Percentiles rank a stretch among this genome's conserved stretches.
Evolutionary conservation across 2,329 filamentous ascomycete genomes (phyloP).

Genomic region (Graphilbum ipis-grandicollis): DNA sequence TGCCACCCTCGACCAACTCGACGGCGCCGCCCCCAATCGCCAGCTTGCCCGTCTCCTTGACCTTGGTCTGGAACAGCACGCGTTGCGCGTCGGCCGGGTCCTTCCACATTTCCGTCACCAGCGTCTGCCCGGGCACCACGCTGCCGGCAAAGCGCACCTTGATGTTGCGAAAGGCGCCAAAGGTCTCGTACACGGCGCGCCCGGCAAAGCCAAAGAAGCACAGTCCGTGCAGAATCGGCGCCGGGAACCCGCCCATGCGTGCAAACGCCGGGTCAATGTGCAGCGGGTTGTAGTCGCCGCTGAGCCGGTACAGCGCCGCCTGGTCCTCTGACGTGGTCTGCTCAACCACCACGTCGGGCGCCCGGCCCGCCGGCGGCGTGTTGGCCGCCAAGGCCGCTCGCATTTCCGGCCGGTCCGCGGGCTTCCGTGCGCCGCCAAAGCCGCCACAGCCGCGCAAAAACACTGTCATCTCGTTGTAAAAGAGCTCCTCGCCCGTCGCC

Average conservation of each 20-base stretch:
- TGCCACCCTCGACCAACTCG: conserved; percentile 34
- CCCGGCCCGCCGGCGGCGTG: conserved; percentile 50
- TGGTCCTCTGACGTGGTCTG: conserved; percentile 79
- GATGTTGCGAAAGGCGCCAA: conserved; percentile 72
- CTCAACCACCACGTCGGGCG: conserved; percentile 69
- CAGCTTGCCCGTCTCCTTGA: conserved; percentile 84
- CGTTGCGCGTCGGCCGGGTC: conserved; percentile 41
- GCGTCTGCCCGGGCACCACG: conserved; percentile 74
- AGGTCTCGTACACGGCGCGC: conserved; percentile 77
- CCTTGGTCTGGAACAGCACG: conserved; percentile 71
- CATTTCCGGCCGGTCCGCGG: conserved; percentile 53
- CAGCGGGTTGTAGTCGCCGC: conserved; percentile 88
- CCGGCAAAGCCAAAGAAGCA: conserved; percentile 85
- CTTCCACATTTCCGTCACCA: conserved; percentile 90
- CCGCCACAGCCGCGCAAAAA: conserved; percentile 86
- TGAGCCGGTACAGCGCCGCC: conserved; percentile 82
- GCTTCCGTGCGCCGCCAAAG: conserved; percentile 71
- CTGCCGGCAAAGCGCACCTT: conserved; percentile 83
- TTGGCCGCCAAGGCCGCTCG: conserved; percentile 68
- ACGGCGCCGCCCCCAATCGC: conserved; percentile 68
- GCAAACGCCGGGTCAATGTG: conserved; percentile 91
- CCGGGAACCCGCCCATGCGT: conserved; percentile 89
- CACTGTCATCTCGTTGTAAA: conserved; percentile 91
- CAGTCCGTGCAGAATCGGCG: conserved; percentile 88
- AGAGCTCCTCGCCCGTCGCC: conserved; percentile 71